These are phyloP conservation scores for Eucalyptus viminalis DNA, from an alignment of 345 rosid species.

Conservation along the genomic window DNA sequence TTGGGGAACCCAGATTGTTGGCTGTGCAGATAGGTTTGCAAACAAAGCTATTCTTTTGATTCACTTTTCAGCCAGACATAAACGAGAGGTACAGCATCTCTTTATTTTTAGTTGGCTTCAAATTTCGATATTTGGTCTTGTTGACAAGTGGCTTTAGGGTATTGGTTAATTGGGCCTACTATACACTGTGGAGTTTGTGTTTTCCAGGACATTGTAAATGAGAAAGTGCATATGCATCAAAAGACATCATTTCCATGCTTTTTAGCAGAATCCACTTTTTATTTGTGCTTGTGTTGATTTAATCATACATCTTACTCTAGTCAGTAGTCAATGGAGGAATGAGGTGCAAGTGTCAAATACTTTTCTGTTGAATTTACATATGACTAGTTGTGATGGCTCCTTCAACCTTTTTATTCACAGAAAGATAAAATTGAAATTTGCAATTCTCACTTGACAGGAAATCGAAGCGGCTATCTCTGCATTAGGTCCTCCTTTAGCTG, in stretches of 20 bases:
- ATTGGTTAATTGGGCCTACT: background rate
- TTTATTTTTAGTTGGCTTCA: background rate
- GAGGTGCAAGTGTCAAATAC: background rate
- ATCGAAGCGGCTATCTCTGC: constrained; percentile 58
- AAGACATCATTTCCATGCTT: background rate
- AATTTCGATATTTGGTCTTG: background rate
- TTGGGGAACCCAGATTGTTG: constrained; percentile 34
- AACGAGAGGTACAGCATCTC: constrained; percentile 34
- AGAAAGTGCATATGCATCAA: background rate
- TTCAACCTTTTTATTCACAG: background rate
- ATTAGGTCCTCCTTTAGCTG: constrained; percentile 48
- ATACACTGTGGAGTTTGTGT: background rate
- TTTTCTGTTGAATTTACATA: background rate
- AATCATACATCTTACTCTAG: background rate
- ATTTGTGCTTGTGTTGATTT: background rate
- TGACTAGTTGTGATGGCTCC: background rate
- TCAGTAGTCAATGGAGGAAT: background rate
- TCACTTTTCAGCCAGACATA: constrained; percentile 89
- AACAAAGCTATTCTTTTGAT: constrained; percentile 83
- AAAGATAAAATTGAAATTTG: background rate
- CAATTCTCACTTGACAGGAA: constrained; percentile 31
- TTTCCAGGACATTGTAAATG: background rate
- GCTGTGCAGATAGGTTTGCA: constrained; percentile 52
- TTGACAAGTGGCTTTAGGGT: background rate
- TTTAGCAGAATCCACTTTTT: background rate